Percentiles rank a stretch among this genome's conserved stretches.
Evolutionary conservation across 345 rosid species (phyloP).

Genomic region (Brassica incana): DNA sequence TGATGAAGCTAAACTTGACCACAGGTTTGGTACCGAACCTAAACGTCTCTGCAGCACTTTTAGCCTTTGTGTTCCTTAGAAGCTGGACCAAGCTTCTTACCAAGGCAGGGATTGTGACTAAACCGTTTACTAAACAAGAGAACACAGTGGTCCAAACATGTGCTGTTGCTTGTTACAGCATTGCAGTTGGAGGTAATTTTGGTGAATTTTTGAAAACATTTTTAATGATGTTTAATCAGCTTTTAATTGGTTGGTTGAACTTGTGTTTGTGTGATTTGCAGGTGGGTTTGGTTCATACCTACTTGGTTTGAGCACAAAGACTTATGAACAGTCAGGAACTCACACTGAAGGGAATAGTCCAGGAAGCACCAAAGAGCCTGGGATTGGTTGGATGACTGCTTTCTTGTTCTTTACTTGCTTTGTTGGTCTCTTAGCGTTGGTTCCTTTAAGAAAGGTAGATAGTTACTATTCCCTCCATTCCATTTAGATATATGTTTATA

Average conservation of each 20-base stretch:
- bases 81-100: slow-evolving; percentile 82
- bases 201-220: neutral
- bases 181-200: slow-evolving; percentile 76
- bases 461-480: neutral
- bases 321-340: slow-evolving; percentile 71
- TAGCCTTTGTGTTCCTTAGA: slow-evolving; percentile 68
- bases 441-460: slow-evolving; percentile 79
- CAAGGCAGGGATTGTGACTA: slow-evolving; percentile 59
- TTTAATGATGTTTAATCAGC: neutral
- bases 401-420: slow-evolving; percentile 76
- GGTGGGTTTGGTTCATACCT: slow-evolving; percentile 97
- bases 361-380: slow-evolving; percentile 72
- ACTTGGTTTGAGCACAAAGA: slow-evolving; percentile 66
- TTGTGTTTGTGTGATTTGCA: slow-evolving; percentile 34
- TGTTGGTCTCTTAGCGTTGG: slow-evolving; percentile 83
- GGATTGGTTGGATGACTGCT: slow-evolving; percentile 82
- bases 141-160: slow-evolving; percentile 91
- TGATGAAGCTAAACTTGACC: slow-evolving; percentile 84
- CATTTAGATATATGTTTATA: no score
- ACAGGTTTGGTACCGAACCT: slow-evolving; percentile 94
- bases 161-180: slow-evolving; percentile 92
- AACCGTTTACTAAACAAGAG: slow-evolving; percentile 86
- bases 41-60: slow-evolving; percentile 92
- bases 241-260: neutral
- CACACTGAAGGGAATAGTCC: slow-evolving; percentile 67